A percentile compares a stretch with the other conserved stretches of the same genome.
Conservation (phyloP, 108 stramenopile species). For the Stephanodiscus minutulus region DNA sequence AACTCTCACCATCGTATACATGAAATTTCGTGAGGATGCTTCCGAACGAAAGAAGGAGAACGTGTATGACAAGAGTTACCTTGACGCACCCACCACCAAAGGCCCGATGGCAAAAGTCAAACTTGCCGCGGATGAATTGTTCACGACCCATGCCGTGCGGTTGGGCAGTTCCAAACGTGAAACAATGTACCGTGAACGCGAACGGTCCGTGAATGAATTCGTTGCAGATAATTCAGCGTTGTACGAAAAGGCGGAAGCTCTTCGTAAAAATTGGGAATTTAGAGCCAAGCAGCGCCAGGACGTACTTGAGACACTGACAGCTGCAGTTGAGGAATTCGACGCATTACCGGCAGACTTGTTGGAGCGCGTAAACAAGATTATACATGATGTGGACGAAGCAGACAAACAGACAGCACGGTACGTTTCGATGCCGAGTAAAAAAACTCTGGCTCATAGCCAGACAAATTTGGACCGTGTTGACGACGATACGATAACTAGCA, state of each 20-base stretch:
- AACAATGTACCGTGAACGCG: conserved; percentile 13
- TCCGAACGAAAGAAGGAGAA: conserved; percentile 40
- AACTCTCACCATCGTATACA: conserved; percentile 12
- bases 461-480: neutral
- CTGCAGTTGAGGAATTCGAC: conserved; percentile 45
- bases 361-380: conserved; percentile 31
- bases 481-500: neutral
- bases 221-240: conserved; percentile 23
- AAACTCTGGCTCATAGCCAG: neutral
- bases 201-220: conserved; percentile 26
- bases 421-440: conserved; percentile 24
- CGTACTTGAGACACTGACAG: conserved; percentile 38
- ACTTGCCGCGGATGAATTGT: conserved; percentile 35
- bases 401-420: conserved; percentile 31
- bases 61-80: conserved; percentile 41
- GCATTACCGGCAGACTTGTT: conserved; percentile 40
- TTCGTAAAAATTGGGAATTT: conserved; percentile 21
- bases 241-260: conserved; percentile 12
- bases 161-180: conserved; percentile 31
- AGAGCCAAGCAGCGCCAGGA: conserved; percentile 29
- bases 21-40: conserved; percentile 37
- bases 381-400: conserved; percentile 34
- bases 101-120: conserved; percentile 40
- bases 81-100: conserved; percentile 10
- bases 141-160: conserved; percentile 27